These are phyloP conservation scores for Xylaria sp. DNA, from an alignment of 2,329 filamentous ascomycete species.

Conservation along the genomic window DNA sequence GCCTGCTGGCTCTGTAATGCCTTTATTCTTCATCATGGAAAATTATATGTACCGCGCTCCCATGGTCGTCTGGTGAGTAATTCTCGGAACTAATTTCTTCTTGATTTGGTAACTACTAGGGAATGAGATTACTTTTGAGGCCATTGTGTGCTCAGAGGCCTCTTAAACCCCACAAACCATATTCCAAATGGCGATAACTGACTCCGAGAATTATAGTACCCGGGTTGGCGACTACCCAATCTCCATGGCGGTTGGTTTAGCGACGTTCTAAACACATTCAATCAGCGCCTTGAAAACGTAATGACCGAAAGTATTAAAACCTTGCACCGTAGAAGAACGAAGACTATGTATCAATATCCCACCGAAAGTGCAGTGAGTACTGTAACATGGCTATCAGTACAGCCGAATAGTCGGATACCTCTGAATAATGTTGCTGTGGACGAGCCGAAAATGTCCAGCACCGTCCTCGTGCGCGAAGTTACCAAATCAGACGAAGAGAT, in stretches of 20 bases:
- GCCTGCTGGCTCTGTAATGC: conserved; percentile 62
- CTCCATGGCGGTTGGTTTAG: conserved; percentile 3
- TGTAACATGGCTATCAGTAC: conserved; percentile 9
- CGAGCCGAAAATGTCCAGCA: background rate
- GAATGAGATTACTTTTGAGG: too few relatives aligned
- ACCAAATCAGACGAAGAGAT: background rate
- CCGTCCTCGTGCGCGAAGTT: background rate
- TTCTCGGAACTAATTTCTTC: too few relatives aligned
- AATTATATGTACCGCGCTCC: conserved; percentile 53
- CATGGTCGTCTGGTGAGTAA: conserved; percentile 58
- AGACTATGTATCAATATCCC: conserved; percentile 25
- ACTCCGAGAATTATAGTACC: too few relatives aligned
- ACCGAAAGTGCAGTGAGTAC: conserved; percentile 37
- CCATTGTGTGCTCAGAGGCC: too few relatives aligned
- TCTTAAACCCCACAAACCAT: too few relatives aligned
- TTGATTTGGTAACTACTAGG: too few relatives aligned
- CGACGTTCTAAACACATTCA: conserved; percentile 28
- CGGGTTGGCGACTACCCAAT: conserved; percentile 56
- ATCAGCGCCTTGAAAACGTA: conserved; percentile 21
- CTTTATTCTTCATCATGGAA: conserved; percentile 56
- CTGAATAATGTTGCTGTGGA: background rate
- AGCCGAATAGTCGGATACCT: background rate
- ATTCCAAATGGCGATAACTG: too few relatives aligned
- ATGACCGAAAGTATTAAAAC: conserved; percentile 28
- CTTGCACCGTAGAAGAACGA: conserved; percentile 15